phyloP scores from a whole-genome alignment of 2,329 filamentous ascomycete species.

The Claviceps digitariae region DNA sequence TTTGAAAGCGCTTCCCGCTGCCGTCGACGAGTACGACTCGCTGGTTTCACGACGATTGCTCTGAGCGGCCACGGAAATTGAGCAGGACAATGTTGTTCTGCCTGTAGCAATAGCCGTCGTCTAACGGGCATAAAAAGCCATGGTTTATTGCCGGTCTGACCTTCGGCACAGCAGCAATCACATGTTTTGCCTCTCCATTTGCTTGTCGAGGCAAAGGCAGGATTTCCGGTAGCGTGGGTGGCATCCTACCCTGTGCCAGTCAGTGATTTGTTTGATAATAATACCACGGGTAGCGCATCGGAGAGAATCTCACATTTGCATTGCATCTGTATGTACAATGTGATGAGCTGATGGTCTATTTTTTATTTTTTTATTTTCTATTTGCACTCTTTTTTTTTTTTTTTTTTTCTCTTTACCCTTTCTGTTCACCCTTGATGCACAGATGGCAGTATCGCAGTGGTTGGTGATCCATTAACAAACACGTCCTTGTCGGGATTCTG shows the following conservation, averaged over 20 bases:
- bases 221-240: no score
- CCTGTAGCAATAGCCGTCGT: not conserved
- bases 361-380: no score
- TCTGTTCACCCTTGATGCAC: no score
- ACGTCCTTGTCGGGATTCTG: conserved; percentile 2
- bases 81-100: not conserved
- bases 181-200: not conserved
- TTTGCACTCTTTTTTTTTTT: not conserved
- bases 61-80: not conserved
- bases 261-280: not conserved
- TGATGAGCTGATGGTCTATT: not conserved
- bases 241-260: not conserved
- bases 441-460: not conserved
- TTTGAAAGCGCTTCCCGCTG: not conserved
- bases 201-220: not conserved
- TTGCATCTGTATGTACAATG: not conserved
- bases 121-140: not conserved
- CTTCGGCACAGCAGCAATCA: not conserved
- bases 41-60: not conserved
- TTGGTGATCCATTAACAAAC: not conserved
- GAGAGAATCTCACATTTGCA: not conserved
- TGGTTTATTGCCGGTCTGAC: not conserved
- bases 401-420: no score
- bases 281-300: not conserved
- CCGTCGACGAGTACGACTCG: not conserved